Percentiles rank a stretch among this genome's conserved stretches.
These are phyloP conservation scores for Talaromyces piceae DNA, from an alignment of 2,329 filamentous ascomycete species.

Conservation along the genomic window DNA sequence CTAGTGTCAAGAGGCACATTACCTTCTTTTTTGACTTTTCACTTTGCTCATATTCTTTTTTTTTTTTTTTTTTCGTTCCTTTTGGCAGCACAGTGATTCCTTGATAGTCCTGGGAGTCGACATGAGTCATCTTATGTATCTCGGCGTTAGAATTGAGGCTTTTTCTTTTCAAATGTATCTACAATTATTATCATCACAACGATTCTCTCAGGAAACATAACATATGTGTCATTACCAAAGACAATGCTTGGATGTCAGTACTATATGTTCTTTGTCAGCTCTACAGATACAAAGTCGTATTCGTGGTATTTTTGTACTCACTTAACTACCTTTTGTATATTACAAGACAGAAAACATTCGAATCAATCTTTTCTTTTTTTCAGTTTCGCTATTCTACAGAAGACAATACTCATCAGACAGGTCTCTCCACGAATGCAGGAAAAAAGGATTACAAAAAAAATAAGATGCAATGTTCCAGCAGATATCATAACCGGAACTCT, in stretches of 20 bases:
- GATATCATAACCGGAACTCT: conserved; percentile 8
- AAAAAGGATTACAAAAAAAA: background rate
- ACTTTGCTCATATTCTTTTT: too few species aligned
- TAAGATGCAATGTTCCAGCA: conserved; percentile 2
- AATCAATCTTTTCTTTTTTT: too few species aligned
- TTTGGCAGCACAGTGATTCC: background rate
- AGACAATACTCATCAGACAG: too few species aligned
- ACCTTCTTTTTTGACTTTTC: background rate
- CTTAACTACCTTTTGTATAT: too few species aligned
- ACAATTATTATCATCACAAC: background rate
- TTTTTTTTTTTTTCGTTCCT: background rate
- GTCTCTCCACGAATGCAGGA: background rate
- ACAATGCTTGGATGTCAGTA: too few species aligned
- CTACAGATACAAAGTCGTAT: too few species aligned
- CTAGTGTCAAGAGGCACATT: conserved; percentile 34
- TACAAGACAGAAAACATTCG: too few species aligned
- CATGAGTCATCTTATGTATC: background rate
- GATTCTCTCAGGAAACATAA: background rate
- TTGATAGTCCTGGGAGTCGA: background rate
- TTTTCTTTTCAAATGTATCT: conserved; percentile 1
- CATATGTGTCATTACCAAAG: too few species aligned
- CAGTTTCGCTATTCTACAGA: too few species aligned
- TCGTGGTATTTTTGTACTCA: too few species aligned
- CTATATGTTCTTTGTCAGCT: too few species aligned
- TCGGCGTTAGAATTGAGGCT: background rate